phyloP scores from a whole-genome alignment of 2,329 filamentous ascomycete species.

The Hypoxylon sp. region DNA sequence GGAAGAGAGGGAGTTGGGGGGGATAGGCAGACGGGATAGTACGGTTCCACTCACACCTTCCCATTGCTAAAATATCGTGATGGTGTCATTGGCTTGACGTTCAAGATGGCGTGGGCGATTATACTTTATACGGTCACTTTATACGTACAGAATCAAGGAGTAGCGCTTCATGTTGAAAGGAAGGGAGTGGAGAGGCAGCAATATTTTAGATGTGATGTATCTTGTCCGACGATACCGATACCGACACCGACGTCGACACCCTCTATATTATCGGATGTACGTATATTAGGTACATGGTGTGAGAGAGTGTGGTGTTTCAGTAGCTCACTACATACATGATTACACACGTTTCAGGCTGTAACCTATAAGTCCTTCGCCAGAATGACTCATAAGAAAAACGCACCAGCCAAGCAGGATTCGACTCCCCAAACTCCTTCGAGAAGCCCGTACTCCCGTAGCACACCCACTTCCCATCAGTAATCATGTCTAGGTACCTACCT shows the following conservation, averaged over 20 bases:
- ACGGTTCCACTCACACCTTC: conserved; percentile 25
- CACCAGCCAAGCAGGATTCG: conserved; percentile 5
- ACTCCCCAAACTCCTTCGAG: conserved; percentile 11
- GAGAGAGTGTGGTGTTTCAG: neutral
- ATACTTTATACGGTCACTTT: neutral
- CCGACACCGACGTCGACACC: too few species aligned
- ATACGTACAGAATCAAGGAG: neutral
- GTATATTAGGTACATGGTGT: neutral
- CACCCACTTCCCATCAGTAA: neutral
- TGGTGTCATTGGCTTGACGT: conserved; percentile 1
- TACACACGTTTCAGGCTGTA: neutral
- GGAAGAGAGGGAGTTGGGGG: conserved; percentile 16
- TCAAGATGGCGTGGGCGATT: neutral
- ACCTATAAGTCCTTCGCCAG: neutral
- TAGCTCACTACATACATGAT: neutral
- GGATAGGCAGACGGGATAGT: neutral
- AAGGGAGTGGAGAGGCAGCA: neutral
- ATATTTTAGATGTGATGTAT: neutral
- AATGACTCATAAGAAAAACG: conserved; percentile 10
- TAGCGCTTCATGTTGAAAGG: neutral
- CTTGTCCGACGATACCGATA: neutral
- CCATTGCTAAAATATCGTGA: neutral
- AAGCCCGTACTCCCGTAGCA: conserved; percentile 12
- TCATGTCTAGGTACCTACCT: neutral
- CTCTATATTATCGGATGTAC: too few species aligned